phyloP scores from a whole-genome alignment of 768 basidiomycete genomes.

The Guyanaporus albipodus region DNA sequence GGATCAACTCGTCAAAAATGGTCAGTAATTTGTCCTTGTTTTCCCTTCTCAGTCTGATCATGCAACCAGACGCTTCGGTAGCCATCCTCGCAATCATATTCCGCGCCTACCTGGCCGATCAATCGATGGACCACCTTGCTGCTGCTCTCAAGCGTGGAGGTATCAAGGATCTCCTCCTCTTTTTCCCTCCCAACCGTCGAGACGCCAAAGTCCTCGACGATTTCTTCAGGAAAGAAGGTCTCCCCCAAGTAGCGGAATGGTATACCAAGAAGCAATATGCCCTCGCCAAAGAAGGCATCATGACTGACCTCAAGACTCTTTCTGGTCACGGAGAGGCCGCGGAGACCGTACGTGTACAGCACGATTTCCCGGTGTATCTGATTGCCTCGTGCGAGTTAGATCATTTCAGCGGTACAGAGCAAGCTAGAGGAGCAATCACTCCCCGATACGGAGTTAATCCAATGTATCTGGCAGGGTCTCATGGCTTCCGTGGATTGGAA shows the following conservation, averaged over 20 bases:
- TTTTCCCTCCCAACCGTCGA: conserved; percentile 86
- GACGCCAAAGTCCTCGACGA: conserved; percentile 72
- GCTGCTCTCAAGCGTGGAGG: conserved; percentile 77
- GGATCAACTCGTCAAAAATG: conserved; percentile 95
- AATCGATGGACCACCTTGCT: conserved; percentile 88
- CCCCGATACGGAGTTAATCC: conserved; percentile 78
- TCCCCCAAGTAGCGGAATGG: conserved; percentile 86
- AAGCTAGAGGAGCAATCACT: conserved; percentile 78
- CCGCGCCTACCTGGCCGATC: conserved; percentile 74
- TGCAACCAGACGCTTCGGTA: conserved; percentile 64
- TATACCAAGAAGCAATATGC: conserved; percentile 88
- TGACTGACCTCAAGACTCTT: conserved; percentile 64
- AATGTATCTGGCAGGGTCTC: conserved; percentile 90
- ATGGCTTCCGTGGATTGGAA: conserved; percentile 87
- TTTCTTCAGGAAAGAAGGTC: conserved; percentile 78
- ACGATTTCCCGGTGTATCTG: not conserved
- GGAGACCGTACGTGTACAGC: conserved; percentile 52
- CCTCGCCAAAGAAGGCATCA: conserved; percentile 73
- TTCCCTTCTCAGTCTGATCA: conserved; percentile 7
- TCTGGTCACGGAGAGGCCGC: conserved; percentile 64
- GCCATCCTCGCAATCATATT: conserved; percentile 75
- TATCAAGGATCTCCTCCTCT: conserved; percentile 78
- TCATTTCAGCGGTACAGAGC: conserved; percentile 67
- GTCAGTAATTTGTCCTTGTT: conserved; percentile 35
- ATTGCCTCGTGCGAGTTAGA: conserved; percentile 40